Conservation (phyloP, 2,329 filamentous ascomycete species). For the Sclerotinia sclerotiorum region DNA sequence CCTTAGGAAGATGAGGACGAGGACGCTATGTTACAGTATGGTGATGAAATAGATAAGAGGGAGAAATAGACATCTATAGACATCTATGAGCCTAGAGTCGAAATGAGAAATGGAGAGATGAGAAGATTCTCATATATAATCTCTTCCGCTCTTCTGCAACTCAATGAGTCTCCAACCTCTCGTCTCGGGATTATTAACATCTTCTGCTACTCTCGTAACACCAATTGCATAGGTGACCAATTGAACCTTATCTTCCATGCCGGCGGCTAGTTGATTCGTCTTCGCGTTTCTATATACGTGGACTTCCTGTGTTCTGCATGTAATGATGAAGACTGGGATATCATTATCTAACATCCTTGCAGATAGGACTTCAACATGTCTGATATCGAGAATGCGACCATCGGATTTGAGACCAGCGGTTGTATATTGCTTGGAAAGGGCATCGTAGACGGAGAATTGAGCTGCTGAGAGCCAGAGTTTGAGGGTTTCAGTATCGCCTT, state of each 20-base stretch:
- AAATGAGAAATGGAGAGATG: not conserved
- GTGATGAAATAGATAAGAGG: not conserved
- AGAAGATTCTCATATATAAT: constrained; percentile 65
- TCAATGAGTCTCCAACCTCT: constrained; percentile 97
- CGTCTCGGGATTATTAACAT: constrained; percentile 95
- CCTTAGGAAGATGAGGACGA: not conserved
- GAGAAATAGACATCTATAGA: no score
- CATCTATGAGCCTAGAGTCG: not conserved
- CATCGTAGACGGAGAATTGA: constrained; percentile 94
- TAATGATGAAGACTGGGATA: constrained; percentile 94
- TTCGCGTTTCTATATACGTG: constrained; percentile 96
- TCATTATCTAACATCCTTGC: constrained; percentile 82
- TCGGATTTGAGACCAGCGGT: constrained; percentile 91
- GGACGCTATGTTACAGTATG: constrained; percentile 1
- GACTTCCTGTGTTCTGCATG: constrained; percentile 93
- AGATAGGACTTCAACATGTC: constrained; percentile 84
- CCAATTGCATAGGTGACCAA: constrained; percentile 98
- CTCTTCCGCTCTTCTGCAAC: constrained; percentile 95
- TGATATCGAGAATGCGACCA: constrained; percentile 90
- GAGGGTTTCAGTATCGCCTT: constrained; percentile 85
- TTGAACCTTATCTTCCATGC: constrained; percentile 99
- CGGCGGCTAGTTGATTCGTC: constrained; percentile 82
- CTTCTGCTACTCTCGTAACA: constrained; percentile 88
- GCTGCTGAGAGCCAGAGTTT: constrained; percentile 96
- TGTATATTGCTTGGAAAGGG: constrained; percentile 95